Conservation (phyloP, 2,329 filamentous ascomycete genomes). For the Pseudogymnoascus sp. region DNA sequence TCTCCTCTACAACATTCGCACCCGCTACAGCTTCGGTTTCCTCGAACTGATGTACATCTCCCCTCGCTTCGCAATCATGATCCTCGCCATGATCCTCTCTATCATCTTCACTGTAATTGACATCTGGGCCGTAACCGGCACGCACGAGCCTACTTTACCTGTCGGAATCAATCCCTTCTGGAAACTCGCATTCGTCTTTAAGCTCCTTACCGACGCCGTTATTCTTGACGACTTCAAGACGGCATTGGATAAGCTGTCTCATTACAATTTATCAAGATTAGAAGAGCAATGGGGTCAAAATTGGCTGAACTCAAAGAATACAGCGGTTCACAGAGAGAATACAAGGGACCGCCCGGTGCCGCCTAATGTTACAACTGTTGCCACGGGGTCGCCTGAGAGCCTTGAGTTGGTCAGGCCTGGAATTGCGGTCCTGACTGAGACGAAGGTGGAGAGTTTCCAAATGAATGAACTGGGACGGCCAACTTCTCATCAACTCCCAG, state of each 20-base stretch:
- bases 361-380: neutral
- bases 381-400: neutral
- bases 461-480: neutral
- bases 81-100: slow-evolving; percentile 51
- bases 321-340: neutral
- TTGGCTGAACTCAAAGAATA: neutral
- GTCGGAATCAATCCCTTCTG: slow-evolving; percentile 58
- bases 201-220: slow-evolving; percentile 58
- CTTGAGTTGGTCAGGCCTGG: neutral
- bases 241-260: slow-evolving; percentile 30
- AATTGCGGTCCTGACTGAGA: neutral
- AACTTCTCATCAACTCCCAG: neutral
- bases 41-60: slow-evolving; percentile 50
- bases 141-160: slow-evolving; percentile 24
- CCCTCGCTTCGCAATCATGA: slow-evolving; percentile 53
- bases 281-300: neutral
- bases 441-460: neutral
- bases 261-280: neutral
- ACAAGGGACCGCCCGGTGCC: neutral
- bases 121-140: slow-evolving; percentile 48
- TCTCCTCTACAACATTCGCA: slow-evolving; percentile 55
- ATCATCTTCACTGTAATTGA: slow-evolving; percentile 54
- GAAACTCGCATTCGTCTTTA: slow-evolving; percentile 55
- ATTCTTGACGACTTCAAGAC: slow-evolving; percentile 63
- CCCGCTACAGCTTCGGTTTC: slow-evolving; percentile 49